Percentiles rank a stretch among this genome's conserved stretches.
These are phyloP conservation scores for Corymbia maculata DNA, from an alignment of 345 rosid species.

Conservation along the genomic window DNA sequence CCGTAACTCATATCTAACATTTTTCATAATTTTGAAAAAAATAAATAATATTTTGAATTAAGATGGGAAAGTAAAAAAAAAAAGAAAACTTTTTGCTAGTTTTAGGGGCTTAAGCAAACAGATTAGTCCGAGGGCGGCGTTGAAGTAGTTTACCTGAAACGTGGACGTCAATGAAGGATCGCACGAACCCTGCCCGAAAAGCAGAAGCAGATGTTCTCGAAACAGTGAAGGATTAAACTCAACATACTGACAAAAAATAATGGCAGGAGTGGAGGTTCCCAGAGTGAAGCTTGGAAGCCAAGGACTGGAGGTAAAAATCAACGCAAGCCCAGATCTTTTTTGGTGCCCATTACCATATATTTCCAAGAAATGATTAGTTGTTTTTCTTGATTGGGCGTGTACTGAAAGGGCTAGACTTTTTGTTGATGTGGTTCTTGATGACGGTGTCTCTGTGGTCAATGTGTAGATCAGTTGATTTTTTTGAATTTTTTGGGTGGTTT, in stretches of 20 bases:
- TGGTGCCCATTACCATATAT: not conserved
- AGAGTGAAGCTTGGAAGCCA: constrained; percentile 5
- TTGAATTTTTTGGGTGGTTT: not conserved
- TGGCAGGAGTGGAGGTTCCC: constrained; percentile 4
- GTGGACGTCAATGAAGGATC: not conserved
- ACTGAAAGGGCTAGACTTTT: not conserved
- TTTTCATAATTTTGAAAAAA: not conserved
- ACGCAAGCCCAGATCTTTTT: not conserved
- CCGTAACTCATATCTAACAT: not conserved
- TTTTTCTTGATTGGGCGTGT: not conserved
- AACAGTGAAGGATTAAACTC: not conserved
- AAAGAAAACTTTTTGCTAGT: not conserved
- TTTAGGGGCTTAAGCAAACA: not conserved
- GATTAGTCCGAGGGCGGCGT: not conserved
- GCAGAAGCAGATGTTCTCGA: not conserved
- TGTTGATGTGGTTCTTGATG: not conserved
- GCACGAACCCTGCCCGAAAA: not conserved
- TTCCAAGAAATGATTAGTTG: not conserved
- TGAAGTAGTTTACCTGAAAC: not conserved
- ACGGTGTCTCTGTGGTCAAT: not conserved
- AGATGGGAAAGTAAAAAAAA: not conserved
- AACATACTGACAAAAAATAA: not conserved
- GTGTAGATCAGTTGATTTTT: not conserved
- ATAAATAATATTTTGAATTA: not conserved
- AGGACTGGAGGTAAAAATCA: not conserved